These are phyloP conservation scores for Rhodosporidiobolus odoratus DNA, from an alignment of 768 basidiomycete genomes.

Conservation along the genomic window DNA sequence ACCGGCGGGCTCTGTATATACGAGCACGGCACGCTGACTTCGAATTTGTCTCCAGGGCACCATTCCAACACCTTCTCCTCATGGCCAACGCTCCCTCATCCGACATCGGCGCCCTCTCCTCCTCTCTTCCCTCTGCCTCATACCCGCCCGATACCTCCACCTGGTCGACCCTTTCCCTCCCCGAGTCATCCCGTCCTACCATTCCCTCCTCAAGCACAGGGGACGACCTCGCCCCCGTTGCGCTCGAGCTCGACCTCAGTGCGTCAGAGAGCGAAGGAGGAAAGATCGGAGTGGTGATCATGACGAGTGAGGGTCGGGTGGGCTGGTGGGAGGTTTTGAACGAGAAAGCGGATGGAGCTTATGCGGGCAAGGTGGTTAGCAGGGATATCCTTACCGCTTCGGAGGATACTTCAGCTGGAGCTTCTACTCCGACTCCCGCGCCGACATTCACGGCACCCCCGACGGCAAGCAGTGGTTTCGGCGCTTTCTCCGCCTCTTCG, in stretches of 20 bases:
- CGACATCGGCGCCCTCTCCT: slow-evolving; percentile 45
- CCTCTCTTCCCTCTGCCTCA: slow-evolving; percentile 38
- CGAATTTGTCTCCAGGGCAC: slow-evolving; percentile 41
- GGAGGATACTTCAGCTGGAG: slow-evolving; percentile 1
- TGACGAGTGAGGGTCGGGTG: slow-evolving; percentile 47
- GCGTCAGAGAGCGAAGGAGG: slow-evolving; percentile 23
- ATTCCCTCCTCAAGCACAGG: slow-evolving; percentile 43
- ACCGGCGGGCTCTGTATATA: neutral
- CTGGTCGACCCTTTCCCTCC: slow-evolving; percentile 45
- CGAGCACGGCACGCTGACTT: neutral
- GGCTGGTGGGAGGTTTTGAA: slow-evolving; percentile 46
- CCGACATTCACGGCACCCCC: neutral
- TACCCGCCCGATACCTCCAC: neutral
- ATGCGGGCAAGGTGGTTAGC: slow-evolving; percentile 43
- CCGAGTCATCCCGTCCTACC: slow-evolving; percentile 46
- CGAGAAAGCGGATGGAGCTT: slow-evolving; percentile 36
- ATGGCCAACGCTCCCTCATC: slow-evolving; percentile 44
- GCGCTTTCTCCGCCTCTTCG: neutral
- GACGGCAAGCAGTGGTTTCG: slow-evolving; percentile 2
- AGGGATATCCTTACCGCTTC: slow-evolving; percentile 12
- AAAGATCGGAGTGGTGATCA: slow-evolving; percentile 44
- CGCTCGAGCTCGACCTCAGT: slow-evolving; percentile 48
- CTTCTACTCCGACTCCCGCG: neutral
- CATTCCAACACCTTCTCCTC: slow-evolving; percentile 46
- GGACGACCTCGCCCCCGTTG: slow-evolving; percentile 47